A percentile compares a stretch with the other conserved stretches of the same genome.
Conservation (phyloP, 2,329 filamentous ascomycete species). For the Beauveria scarabaeidicola region DNA sequence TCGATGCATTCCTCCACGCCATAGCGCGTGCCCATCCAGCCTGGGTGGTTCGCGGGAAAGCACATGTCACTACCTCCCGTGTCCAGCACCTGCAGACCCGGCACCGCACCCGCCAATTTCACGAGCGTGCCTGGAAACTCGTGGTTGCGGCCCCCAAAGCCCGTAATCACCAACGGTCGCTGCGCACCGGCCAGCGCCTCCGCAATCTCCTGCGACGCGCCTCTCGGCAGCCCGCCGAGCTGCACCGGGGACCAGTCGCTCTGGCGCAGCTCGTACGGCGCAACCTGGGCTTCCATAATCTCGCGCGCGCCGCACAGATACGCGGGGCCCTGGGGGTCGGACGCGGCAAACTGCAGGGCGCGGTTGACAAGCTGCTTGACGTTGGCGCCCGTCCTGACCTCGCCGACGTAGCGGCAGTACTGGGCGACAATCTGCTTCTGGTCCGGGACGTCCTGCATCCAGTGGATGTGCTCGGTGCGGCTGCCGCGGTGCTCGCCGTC, state of each 20-base stretch:
- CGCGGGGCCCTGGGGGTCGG: constrained; percentile 68
- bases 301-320: constrained; percentile 73
- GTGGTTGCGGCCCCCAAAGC: constrained; percentile 64
- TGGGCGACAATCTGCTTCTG: constrained; percentile 74
- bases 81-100: constrained; percentile 63
- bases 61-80: constrained; percentile 75
- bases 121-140: constrained; percentile 52
- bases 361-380: constrained; percentile 86
- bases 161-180: constrained; percentile 61
- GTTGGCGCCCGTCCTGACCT: constrained; percentile 77
- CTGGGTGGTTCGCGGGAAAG: constrained; percentile 63
- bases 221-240: constrained; percentile 48
- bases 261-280: constrained; percentile 61
- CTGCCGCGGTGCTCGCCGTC: constrained; percentile 70
- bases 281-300: constrained; percentile 77
- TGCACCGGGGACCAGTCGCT: constrained; percentile 62
- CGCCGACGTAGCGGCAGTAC: constrained; percentile 76
- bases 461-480: constrained; percentile 79
- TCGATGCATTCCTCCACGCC: constrained; percentile 65
- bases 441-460: constrained; percentile 77
- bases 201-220: constrained; percentile 50
- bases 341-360: constrained; percentile 72
- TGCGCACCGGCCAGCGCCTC: constrained; percentile 55
- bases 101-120: constrained; percentile 57
- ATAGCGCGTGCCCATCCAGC: constrained; percentile 62